phyloP scores from a whole-genome alignment of 805 yeast genomes.

The Metschnikowia baotianmanensis region DNA sequence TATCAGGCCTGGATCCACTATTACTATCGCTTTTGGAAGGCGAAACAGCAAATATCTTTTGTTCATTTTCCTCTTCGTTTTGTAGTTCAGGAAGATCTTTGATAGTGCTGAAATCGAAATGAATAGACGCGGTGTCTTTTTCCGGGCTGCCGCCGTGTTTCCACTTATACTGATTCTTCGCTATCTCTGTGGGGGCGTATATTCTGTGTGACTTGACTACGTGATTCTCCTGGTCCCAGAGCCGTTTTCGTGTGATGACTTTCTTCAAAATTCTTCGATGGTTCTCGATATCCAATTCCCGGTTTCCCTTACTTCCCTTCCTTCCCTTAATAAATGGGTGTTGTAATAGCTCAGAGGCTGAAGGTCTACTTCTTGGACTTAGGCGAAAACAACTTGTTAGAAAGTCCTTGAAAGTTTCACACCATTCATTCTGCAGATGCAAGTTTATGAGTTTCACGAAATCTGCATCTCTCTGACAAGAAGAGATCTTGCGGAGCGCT shows the following conservation, averaged over 20 bases:
- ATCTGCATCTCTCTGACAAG: constrained; percentile 30
- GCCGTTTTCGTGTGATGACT: constrained; percentile 33
- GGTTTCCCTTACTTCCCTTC: constrained; percentile 6
- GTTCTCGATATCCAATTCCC: constrained; percentile 21
- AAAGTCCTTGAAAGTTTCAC: constrained; percentile 30
- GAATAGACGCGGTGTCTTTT: constrained; percentile 19
- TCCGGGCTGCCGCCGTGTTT: constrained; percentile 12
- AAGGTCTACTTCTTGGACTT: constrained; percentile 30
- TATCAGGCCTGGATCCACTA: background rate
- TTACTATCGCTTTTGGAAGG: background rate
- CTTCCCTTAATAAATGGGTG: constrained; percentile 32
- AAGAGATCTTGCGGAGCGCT: constrained; percentile 39
- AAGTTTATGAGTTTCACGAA: constrained; percentile 28
- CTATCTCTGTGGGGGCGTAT: constrained; percentile 39
- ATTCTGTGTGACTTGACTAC: constrained; percentile 28
- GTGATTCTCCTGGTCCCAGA: constrained; percentile 42
- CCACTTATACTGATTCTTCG: constrained; percentile 34
- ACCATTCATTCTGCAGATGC: constrained; percentile 20
- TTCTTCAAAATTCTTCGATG: too few relatives aligned
- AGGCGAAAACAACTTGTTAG: constrained; percentile 33
- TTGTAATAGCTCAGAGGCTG: constrained; percentile 32
- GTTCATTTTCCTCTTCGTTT: background rate
- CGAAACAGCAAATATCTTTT: background rate
- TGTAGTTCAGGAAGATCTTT: constrained; percentile 10
- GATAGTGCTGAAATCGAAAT: constrained; percentile 39